Evolutionary conservation across 805 yeast species (phyloP).

Genomic region (Candida montana): DNA sequence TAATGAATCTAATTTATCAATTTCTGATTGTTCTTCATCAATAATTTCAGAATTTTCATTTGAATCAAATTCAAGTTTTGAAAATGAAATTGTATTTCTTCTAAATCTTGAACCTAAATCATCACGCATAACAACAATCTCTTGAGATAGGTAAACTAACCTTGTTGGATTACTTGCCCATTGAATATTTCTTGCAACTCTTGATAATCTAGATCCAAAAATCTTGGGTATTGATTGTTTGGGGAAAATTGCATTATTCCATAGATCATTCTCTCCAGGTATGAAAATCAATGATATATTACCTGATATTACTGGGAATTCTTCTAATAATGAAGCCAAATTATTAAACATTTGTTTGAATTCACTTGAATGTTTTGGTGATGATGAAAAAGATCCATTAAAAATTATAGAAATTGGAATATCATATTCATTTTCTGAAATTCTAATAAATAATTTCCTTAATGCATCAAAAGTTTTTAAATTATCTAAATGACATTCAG

Average conservation of each 20-base stretch:
- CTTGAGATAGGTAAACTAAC: conserved; percentile 77
- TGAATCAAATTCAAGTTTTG: conserved; percentile 23
- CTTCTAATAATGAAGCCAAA: conserved; percentile 58
- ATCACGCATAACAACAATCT: conserved; percentile 69
- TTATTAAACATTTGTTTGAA: conserved; percentile 70
- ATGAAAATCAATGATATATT: conserved; percentile 60
- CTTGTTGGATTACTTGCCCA: conserved; percentile 79
- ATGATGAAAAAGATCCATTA: conserved; percentile 73
- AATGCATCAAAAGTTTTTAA: conserved; percentile 55
- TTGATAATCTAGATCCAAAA: conserved; percentile 62
- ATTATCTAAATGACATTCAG: conserved; percentile 65
- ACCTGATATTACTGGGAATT: conserved; percentile 48
- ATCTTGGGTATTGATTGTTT: conserved; percentile 63
- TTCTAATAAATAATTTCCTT: conserved; percentile 48
- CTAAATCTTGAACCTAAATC: conserved; percentile 66
- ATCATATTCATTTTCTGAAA: conserved; percentile 45
- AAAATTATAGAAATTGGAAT: conserved; percentile 68
- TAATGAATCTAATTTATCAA: conserved; percentile 30
- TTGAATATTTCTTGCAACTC: conserved; percentile 47
- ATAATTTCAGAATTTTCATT: conserved; percentile 16
- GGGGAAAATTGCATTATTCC: conserved; percentile 82
- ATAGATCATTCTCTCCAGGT: conserved; percentile 92
- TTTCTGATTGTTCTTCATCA: conserved; percentile 12
- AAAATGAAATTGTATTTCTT: conserved; percentile 59
- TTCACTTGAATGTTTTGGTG: conserved; percentile 53